Evolutionary conservation across 805 yeast genomes (phyloP).

Genomic region (Sugiyamaella qingdaonensis): DNA sequence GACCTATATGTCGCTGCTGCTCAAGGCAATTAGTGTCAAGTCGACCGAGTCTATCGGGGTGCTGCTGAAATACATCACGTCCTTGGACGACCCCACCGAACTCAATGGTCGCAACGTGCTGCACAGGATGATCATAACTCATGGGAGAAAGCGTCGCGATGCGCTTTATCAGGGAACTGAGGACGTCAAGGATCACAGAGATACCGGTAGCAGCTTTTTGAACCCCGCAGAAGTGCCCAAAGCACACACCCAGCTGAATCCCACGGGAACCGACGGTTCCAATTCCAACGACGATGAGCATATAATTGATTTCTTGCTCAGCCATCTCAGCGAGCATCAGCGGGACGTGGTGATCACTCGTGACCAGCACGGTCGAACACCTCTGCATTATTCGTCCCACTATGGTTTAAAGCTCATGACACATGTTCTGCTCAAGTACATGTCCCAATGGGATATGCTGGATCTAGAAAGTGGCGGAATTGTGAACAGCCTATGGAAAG

Average conservation of each 20-base stretch:
- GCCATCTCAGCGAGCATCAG: conserved; percentile 50
- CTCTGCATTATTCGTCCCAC: conserved; percentile 85
- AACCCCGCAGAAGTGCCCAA: conserved; percentile 53
- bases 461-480: conserved; percentile 11
- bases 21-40: conserved; percentile 57
- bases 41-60: conserved; percentile 55
- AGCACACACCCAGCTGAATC: conserved; percentile 44
- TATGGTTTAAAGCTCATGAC: conserved; percentile 72
- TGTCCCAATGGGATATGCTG: conserved; percentile 50
- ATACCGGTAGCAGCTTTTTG: conserved; percentile 21
- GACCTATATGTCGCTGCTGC: conserved; percentile 52
- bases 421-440: conserved; percentile 49
- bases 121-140: conserved; percentile 75
- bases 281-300: conserved; percentile 54
- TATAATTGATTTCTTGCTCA: conserved; percentile 58
- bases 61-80: conserved; percentile 49
- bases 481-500: conserved; percentile 36
- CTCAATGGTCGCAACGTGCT: conserved; percentile 78
- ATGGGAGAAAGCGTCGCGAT: conserved; percentile 48
- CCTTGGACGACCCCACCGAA: conserved; percentile 61
- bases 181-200: neutral
- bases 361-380: conserved; percentile 77
- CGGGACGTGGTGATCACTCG: conserved; percentile 55
- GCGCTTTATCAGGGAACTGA: conserved; percentile 3
- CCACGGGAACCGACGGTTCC: conserved; percentile 60